phyloP scores from a whole-genome alignment of 768 basidiomycete species.

The Termitomyces bulborhizus region DNA sequence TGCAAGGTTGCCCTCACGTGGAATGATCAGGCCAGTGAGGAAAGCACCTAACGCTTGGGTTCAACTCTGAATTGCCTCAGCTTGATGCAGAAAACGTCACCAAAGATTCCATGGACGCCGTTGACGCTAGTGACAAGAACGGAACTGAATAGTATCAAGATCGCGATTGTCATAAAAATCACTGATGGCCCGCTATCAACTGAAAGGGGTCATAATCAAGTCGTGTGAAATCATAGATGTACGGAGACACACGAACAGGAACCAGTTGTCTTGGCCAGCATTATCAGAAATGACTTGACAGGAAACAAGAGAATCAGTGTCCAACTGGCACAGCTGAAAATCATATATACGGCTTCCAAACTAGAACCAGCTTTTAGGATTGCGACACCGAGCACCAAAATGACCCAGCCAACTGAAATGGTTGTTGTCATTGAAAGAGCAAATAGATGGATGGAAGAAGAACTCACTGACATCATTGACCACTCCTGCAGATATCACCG shows the following conservation, averaged over 20 bases:
- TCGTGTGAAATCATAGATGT: background rate
- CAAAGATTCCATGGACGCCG: conserved; percentile 89
- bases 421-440: background rate
- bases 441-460: background rate
- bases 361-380: conserved; percentile 87
- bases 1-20: conserved; percentile 81
- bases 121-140: conserved; percentile 93
- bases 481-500: conserved; percentile 89
- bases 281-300: conserved; percentile 51
- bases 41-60: conserved; percentile 54
- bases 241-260: conserved; percentile 26
- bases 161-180: conserved; percentile 81
- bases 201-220: conserved; percentile 7
- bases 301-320: conserved; percentile 68
- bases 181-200: conserved; percentile 78
- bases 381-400: conserved; percentile 86
- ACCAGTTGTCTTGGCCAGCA: conserved; percentile 72
- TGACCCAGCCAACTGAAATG: conserved; percentile 66
- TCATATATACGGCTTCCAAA: conserved; percentile 76
- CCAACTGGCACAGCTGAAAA: conserved; percentile 78
- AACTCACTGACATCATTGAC: conserved; percentile 66
- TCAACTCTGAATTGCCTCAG: background rate
- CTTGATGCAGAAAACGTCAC: conserved; percentile 26
- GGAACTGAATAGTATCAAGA: conserved; percentile 75
- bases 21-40: conserved; percentile 73